These are phyloP conservation scores for Lentinula aciculospora DNA, from an alignment of 768 basidiomycete species.

Conservation along the genomic window DNA sequence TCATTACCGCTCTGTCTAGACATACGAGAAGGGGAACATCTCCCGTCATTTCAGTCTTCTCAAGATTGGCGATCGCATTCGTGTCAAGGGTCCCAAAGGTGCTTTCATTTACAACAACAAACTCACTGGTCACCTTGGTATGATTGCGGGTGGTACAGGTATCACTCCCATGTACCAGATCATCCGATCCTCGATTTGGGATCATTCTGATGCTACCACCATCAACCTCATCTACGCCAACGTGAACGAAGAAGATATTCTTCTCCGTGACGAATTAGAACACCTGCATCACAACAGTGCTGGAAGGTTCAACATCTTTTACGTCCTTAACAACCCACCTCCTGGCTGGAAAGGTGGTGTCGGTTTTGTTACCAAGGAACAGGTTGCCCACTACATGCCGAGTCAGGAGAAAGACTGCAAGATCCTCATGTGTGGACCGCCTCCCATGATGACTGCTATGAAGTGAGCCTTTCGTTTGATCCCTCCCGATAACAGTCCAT, in stretches of 20 bases:
- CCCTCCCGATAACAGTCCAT: conserved; percentile 11
- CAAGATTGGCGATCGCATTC: conserved; percentile 82
- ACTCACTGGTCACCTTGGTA: conserved; percentile 75
- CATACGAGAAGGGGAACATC: conserved; percentile 97
- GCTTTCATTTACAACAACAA: conserved; percentile 80
- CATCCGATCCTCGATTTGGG: conserved; percentile 88
- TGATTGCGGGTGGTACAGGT: conserved; percentile 99
- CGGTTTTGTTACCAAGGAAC: conserved; percentile 91
- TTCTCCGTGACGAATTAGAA: conserved; percentile 86
- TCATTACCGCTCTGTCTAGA: conserved; percentile 66
- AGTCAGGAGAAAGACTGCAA: conserved; percentile 61
- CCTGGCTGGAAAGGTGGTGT: conserved; percentile 80
- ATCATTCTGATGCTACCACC: conserved; percentile 78
- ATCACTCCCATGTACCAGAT: conserved; percentile 99
- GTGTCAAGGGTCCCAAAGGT: conserved; percentile 95
- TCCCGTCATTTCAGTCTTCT: conserved; percentile 79
- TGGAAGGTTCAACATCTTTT: conserved; percentile 67
- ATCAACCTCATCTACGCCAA: conserved; percentile 95
- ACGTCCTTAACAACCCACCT: conserved; percentile 95
- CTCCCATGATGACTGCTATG: conserved; percentile 13
- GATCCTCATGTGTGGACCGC: conserved; percentile 76
- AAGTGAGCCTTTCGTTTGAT: conserved; percentile 17
- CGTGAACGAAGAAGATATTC: conserved; percentile 88
- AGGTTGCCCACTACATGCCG: conserved; percentile 83
- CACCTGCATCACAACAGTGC: conserved; percentile 57